phyloP scores from a whole-genome alignment of 2,329 filamentous ascomycete genomes.

The Lachnellula hyalina region DNA sequence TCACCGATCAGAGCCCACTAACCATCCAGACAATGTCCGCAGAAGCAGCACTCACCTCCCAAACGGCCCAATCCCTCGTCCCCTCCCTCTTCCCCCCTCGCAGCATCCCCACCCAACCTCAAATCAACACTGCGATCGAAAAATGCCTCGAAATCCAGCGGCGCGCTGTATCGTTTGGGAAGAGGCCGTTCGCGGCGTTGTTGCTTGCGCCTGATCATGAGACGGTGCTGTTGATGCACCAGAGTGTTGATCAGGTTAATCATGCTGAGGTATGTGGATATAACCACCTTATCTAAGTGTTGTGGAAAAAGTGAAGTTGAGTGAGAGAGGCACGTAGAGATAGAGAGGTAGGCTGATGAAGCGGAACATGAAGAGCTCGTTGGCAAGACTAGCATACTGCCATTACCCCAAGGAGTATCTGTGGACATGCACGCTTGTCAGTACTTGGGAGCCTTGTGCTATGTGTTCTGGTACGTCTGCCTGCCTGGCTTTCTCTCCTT shows the following conservation, averaged over 20 bases:
- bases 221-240: conserved; percentile 43
- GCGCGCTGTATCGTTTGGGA: conserved; percentile 39
- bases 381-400: conserved; percentile 43
- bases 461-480: conserved; percentile 40
- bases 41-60: conserved; percentile 25
- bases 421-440: conserved; percentile 44
- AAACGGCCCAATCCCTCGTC: conserved; percentile 19
- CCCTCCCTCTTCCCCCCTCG: conserved; percentile 34
- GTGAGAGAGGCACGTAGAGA: neutral
- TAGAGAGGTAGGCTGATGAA: conserved; percentile 8
- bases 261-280: conserved; percentile 39
- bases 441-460: conserved; percentile 51
- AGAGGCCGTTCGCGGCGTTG: conserved; percentile 45
- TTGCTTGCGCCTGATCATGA: conserved; percentile 45
- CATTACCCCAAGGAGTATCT: conserved; percentile 46
- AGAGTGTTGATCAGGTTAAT: conserved; percentile 47
- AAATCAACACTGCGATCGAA: conserved; percentile 37
- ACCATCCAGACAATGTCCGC: conserved; percentile 15
- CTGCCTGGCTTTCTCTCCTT: conserved; percentile 14
- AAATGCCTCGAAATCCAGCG: conserved; percentile 39
- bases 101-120: conserved; percentile 32
- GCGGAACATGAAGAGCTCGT: conserved; percentile 27
- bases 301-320: too few relatives aligned
- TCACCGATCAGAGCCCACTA: neutral
- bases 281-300: neutral